Conservation (phyloP, 2,329 filamentous ascomycete species). For the Colletotrichum gloeosporioides region DNA sequence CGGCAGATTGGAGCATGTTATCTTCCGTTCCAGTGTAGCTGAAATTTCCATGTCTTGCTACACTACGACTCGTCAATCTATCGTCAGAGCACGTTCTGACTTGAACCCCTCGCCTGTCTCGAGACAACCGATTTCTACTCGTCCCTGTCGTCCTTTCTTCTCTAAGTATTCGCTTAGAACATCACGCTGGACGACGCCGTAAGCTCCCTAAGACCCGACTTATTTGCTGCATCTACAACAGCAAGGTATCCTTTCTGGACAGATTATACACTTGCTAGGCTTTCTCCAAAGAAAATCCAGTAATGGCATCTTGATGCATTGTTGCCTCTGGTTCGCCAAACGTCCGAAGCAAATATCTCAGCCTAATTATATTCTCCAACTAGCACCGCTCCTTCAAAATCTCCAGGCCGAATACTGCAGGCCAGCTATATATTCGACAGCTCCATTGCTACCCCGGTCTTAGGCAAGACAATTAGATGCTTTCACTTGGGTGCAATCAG, state of each 20-base stretch:
- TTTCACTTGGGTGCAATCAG: too few species aligned
- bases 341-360: background rate
- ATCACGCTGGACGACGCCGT: accelerated
- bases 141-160: background rate
- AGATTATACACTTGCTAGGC: background rate
- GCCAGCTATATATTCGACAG: background rate
- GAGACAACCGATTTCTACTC: accelerated
- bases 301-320: background rate
- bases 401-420: background rate
- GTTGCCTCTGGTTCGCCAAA: background rate
- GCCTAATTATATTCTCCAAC: background rate
- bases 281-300: background rate
- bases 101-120: background rate
- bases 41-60: background rate
- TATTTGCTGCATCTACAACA: background rate
- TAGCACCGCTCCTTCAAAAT: background rate
- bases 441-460: accelerated
- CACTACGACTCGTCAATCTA: accelerated
- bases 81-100: accelerated
- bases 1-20: background rate
- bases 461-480: accelerated
- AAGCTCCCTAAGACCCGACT: accelerated
- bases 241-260: background rate
- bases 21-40: too few species aligned
- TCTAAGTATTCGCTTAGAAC: accelerated